Conservation (phyloP, 768 basidiomycete species). For the Epithele typhae region DNA sequence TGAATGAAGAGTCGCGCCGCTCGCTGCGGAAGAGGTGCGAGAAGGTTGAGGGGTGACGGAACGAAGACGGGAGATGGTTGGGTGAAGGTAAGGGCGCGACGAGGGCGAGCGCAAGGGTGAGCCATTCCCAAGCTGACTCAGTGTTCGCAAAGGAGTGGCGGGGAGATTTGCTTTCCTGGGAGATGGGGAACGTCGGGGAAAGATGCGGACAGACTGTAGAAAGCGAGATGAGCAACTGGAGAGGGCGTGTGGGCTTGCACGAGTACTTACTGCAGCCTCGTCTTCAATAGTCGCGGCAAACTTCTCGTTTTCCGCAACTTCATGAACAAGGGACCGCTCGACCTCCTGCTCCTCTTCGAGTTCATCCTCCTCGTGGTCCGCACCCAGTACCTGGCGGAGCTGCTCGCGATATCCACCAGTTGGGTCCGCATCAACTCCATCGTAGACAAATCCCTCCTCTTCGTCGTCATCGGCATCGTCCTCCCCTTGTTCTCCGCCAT, state of each 20-base stretch:
- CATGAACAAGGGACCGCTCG: slow-evolving; percentile 41
- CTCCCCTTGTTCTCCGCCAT: slow-evolving; percentile 16
- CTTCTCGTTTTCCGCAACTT: slow-evolving; percentile 32
- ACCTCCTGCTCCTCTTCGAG: slow-evolving; percentile 41
- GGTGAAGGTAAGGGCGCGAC: slow-evolving; percentile 60
- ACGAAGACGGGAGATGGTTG: slow-evolving; percentile 75
- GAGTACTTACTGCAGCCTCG: slow-evolving; percentile 31
- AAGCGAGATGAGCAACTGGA: slow-evolving; percentile 15
- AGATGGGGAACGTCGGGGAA: slow-evolving; percentile 27
- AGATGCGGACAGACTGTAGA: slow-evolving; percentile 30
- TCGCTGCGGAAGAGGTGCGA: slow-evolving; percentile 37
- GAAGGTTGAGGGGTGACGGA: slow-evolving; percentile 53
- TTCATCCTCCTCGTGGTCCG: slow-evolving; percentile 51
- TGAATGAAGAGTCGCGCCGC: slow-evolving; percentile 39
- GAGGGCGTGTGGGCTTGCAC: slow-evolving; percentile 14
- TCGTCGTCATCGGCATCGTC: slow-evolving; percentile 44
- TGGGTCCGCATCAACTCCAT: slow-evolving; percentile 55
- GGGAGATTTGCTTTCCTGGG: slow-evolving; percentile 7
- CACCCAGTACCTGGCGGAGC: slow-evolving; percentile 68
- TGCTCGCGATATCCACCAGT: slow-evolving; percentile 60
- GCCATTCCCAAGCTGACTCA: slow-evolving; percentile 5
- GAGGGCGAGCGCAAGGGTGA: slow-evolving; percentile 7
- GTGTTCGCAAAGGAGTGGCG: slow-evolving; percentile 4
- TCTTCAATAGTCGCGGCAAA: slow-evolving; percentile 24
- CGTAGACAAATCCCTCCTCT: slow-evolving; percentile 68